A percentile compares a stretch with the other conserved stretches of the same genome.
Evolutionary conservation across 176 grass and related monocot genomes (phyloP).

Genomic region (Olyra latifolia): DNA sequence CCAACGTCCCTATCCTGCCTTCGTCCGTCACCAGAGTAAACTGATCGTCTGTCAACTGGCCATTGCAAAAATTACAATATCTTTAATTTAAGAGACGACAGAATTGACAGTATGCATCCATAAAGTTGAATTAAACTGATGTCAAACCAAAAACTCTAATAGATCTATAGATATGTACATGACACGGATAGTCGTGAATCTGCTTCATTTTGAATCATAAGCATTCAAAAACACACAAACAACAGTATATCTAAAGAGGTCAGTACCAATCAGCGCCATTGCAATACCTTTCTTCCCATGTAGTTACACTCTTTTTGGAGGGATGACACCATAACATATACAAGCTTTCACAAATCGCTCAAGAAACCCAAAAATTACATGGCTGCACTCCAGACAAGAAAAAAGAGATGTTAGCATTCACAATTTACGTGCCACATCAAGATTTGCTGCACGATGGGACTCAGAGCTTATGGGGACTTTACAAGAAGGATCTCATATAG

Average conservation of each 20-base stretch:
- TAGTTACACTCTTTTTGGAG: conserved; percentile 15
- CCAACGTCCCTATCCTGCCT: too few species aligned
- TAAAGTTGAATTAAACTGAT: not conserved
- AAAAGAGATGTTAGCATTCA: conserved; percentile 44
- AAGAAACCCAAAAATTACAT: conserved; percentile 52
- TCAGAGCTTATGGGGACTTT: conserved; percentile 46
- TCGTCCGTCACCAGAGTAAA: not conserved
- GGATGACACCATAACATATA: conserved; percentile 43
- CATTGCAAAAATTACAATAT: not conserved
- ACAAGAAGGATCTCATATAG: conserved; percentile 57
- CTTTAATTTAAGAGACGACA: not conserved
- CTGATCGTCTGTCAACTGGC: not conserved
- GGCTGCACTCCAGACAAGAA: conserved; percentile 45
- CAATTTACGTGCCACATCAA: conserved; percentile 34
- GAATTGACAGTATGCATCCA: not conserved
- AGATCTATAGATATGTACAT: not conserved
- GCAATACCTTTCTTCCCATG: conserved; percentile 22
- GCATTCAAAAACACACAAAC: not conserved
- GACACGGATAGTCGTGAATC: not conserved
- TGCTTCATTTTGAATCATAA: not conserved
- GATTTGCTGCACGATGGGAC: not conserved
- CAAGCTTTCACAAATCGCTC: conserved; percentile 34
- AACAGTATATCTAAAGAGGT: not conserved
- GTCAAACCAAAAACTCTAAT: not conserved
- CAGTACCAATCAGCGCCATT: conserved; percentile 25